These are phyloP conservation scores for Leccinum obscurum DNA, from an alignment of 768 basidiomycete genomes.

Conservation along the genomic window DNA sequence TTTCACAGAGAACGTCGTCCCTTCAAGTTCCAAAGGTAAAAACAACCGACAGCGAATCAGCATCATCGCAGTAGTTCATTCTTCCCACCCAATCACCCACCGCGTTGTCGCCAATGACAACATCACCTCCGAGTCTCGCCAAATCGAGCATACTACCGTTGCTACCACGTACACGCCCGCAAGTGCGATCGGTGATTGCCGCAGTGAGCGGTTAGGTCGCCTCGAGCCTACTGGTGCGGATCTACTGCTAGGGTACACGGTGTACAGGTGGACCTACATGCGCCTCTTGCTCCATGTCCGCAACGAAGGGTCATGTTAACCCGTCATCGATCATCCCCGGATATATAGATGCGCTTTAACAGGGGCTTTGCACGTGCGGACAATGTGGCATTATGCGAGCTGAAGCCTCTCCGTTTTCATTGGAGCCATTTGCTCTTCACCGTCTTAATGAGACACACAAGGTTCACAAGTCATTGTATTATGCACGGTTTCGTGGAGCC, in stretches of 20 bases:
- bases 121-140: not conserved
- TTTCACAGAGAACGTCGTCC: not conserved
- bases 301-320: slow-evolving; percentile 12
- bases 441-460: slow-evolving; percentile 4
- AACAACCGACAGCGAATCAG: slow-evolving; percentile 5
- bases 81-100: not conserved
- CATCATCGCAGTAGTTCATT: not conserved
- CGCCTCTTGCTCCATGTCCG: not conserved
- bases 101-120: slow-evolving; percentile 16
- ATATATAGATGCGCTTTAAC: not conserved
- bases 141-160: not conserved
- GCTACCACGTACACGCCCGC: slow-evolving; percentile 2
- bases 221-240: not conserved
- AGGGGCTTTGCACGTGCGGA: slow-evolving; percentile 3
- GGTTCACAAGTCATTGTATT: not conserved
- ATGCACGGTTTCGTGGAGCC: slow-evolving; percentile 1
- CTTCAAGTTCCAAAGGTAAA: not conserved
- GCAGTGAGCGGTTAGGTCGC: not conserved
- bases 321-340: not conserved
- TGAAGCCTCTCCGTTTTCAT: not conserved
- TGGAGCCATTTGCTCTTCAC: slow-evolving; percentile 11
- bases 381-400: not conserved
- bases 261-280: not conserved
- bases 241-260: slow-evolving; percentile 1
- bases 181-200: slow-evolving; percentile 17